phyloP scores from a whole-genome alignment of 2,329 filamentous ascomycete genomes.

The Verruconis gallopava region DNA sequence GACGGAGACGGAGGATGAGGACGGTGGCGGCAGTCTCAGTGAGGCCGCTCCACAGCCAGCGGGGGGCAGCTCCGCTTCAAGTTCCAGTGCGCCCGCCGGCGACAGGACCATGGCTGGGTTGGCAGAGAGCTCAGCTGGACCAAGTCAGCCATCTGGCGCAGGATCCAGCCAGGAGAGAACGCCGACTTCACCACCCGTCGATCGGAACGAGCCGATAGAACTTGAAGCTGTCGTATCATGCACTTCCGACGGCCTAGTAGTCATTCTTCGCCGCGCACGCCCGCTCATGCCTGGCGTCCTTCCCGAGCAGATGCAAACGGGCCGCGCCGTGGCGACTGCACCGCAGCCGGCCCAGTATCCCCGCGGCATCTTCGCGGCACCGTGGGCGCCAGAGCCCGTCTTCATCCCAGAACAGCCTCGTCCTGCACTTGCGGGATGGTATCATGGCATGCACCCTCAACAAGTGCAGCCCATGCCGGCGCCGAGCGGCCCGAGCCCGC shows the following conservation, averaged over 20 bases:
- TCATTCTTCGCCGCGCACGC: constrained; percentile 62
- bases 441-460: constrained; percentile 18
- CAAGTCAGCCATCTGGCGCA: constrained; percentile 20
- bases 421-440: constrained; percentile 20
- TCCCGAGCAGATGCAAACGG: constrained; percentile 31
- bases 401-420: constrained; percentile 26
- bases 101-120: constrained; percentile 18
- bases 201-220: constrained; percentile 41
- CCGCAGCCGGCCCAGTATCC: constrained; percentile 27
- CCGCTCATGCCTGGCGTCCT: constrained; percentile 51
- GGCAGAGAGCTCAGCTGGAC: constrained; percentile 31
- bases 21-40: constrained; percentile 18
- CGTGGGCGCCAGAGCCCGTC: constrained; percentile 61
- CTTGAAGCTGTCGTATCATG: constrained; percentile 86
- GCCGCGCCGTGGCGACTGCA: constrained; percentile 13
- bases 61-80: neutral
- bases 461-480: constrained; percentile 19
- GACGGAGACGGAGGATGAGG: constrained; percentile 34
- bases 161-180: neutral
- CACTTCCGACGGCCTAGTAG: constrained; percentile 75
- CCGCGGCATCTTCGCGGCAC: constrained; percentile 63
- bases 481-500: constrained; percentile 40
- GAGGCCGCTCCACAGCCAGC: neutral
- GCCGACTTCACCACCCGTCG: neutral
- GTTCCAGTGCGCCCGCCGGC: neutral